Percentiles rank a stretch among this genome's conserved stretches.
Evolutionary conservation across 2,329 filamentous ascomycete genomes (phyloP).

Genomic region (Fusarium coicis): DNA sequence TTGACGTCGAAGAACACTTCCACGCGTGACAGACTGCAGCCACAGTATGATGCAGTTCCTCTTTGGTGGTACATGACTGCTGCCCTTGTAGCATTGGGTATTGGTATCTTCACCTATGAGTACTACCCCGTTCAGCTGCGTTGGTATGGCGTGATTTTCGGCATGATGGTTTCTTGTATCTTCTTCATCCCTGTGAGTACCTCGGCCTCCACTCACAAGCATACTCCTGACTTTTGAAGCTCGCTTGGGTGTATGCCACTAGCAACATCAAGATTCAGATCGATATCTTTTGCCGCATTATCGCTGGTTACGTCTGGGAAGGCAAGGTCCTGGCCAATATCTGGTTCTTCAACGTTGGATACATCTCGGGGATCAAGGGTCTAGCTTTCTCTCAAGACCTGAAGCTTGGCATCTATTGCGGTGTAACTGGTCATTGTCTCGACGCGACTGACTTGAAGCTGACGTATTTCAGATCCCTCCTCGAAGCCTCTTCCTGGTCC

Average conservation of each 20-base stretch:
- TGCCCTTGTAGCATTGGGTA: constrained; percentile 33
- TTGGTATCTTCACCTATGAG: constrained; percentile 46
- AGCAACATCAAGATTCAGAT: constrained; percentile 58
- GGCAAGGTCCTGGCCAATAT: constrained; percentile 55
- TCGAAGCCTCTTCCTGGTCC: constrained; percentile 55
- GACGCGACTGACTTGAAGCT: not conserved
- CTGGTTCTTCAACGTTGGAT: constrained; percentile 52
- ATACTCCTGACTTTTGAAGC: constrained; percentile 11
- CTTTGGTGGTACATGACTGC: constrained; percentile 43
- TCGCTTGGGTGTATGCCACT: constrained; percentile 51
- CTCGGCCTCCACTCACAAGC: fast-evolving
- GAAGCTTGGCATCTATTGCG: constrained; percentile 57
- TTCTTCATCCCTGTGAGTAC: constrained; percentile 45
- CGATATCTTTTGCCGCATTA: constrained; percentile 57
- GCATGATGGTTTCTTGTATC: constrained; percentile 42
- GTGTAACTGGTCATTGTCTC: constrained; percentile 18
- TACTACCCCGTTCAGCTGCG: constrained; percentile 47
- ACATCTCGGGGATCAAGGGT: constrained; percentile 55
- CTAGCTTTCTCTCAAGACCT: constrained; percentile 56
- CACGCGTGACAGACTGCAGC: constrained; percentile 14
- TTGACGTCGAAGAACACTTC: not conserved
- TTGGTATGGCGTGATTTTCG: constrained; percentile 48
- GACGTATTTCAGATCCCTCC: constrained; percentile 52
- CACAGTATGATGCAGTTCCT: constrained; percentile 32
- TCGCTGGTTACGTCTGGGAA: constrained; percentile 58